A percentile compares a stretch with the other conserved stretches of the same genome.
These are phyloP conservation scores for Esteya vermicola DNA, from an alignment of 2,329 filamentous ascomycete genomes.

Conservation along the genomic window DNA sequence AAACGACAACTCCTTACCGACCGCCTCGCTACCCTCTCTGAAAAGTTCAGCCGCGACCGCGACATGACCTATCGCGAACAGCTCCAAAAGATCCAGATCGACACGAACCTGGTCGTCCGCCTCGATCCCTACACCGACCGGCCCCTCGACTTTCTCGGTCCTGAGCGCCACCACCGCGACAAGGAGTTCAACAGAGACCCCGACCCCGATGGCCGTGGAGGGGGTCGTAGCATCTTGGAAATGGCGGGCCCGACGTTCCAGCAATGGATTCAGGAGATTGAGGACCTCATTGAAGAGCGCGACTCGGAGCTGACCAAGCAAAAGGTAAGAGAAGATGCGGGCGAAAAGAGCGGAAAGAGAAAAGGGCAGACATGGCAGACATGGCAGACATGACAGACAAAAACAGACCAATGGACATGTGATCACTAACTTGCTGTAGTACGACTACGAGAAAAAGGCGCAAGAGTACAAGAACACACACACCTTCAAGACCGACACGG, in stretches of 20 bases:
- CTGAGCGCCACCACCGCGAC: slow-evolving; percentile 15
- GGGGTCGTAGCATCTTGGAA: slow-evolving; percentile 43
- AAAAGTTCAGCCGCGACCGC: slow-evolving; percentile 65
- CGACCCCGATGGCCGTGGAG: slow-evolving; percentile 18
- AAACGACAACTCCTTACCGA: slow-evolving; percentile 72
- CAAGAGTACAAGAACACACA: slow-evolving; percentile 45
- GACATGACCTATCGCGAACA: slow-evolving; percentile 80
- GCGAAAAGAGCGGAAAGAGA: no score
- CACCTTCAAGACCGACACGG: slow-evolving; percentile 47
- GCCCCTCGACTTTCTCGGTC: slow-evolving; percentile 22
- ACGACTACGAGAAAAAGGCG: slow-evolving; percentile 48
- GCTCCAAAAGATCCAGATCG: slow-evolving; percentile 79
- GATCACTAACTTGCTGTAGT: slow-evolving; percentile 22
- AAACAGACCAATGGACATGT: not conserved
- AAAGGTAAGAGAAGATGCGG: slow-evolving; percentile 47
- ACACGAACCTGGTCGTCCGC: slow-evolving; percentile 73
- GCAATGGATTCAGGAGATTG: slow-evolving; percentile 73
- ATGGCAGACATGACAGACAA: not conserved
- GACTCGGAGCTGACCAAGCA: slow-evolving; percentile 73
- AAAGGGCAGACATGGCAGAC: not conserved
- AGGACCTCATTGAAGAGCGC: slow-evolving; percentile 74
- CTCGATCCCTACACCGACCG: slow-evolving; percentile 61
- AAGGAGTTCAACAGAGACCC: slow-evolving; percentile 21
- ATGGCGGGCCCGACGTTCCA: slow-evolving; percentile 76
- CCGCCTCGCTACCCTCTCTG: slow-evolving; percentile 59